Conservation (phyloP, 1,139 yeast species). For the Sugiyamaella pinicola region DNA sequence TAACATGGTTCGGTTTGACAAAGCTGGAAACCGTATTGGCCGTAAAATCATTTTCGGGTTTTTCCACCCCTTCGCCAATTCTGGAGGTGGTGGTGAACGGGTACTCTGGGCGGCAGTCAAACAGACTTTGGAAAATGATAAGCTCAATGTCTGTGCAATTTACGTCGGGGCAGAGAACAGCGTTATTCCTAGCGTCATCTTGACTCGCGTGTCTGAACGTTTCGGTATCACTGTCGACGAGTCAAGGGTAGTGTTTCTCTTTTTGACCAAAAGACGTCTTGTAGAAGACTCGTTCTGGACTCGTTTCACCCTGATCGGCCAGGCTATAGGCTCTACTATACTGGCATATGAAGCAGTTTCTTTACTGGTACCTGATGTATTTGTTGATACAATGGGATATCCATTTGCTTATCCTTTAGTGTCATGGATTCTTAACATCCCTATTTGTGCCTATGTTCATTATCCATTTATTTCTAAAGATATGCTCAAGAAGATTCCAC, state of each 20-base stretch:
- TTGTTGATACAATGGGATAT: slow-evolving; percentile 92
- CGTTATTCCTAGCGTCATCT: slow-evolving; percentile 48
- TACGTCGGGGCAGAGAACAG: slow-evolving; percentile 69
- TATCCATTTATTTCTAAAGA: slow-evolving; percentile 89
- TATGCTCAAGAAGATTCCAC: slow-evolving; percentile 53
- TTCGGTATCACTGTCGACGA: slow-evolving; percentile 63
- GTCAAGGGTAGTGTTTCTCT: slow-evolving; percentile 68
- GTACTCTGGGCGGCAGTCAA: slow-evolving; percentile 94
- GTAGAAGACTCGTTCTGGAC: slow-evolving; percentile 80
- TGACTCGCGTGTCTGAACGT: slow-evolving; percentile 59
- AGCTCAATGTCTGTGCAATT: slow-evolving; percentile 62
- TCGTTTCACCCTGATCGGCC: slow-evolving; percentile 79
- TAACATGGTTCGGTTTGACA: slow-evolving; percentile 21
- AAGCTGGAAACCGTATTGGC: slow-evolving; percentile 31
- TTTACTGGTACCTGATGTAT: slow-evolving; percentile 80
- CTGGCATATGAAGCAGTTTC: slow-evolving; percentile 72
- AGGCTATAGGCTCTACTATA: slow-evolving; percentile 75
- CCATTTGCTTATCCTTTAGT: slow-evolving; percentile 81
- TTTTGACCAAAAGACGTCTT: slow-evolving; percentile 59
- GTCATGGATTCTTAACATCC: slow-evolving; percentile 58
- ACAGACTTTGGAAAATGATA: slow-evolving; percentile 59
- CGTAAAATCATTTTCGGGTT: slow-evolving; percentile 68
- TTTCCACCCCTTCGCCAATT: slow-evolving; percentile 94
- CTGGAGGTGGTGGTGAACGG: slow-evolving; percentile 98
- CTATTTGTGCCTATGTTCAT: slow-evolving; percentile 86